A percentile compares a stretch with the other conserved stretches of the same genome.
Evolutionary conservation across 768 basidiomycete species (phyloP).

Genomic region (Mycena chlorophos): DNA sequence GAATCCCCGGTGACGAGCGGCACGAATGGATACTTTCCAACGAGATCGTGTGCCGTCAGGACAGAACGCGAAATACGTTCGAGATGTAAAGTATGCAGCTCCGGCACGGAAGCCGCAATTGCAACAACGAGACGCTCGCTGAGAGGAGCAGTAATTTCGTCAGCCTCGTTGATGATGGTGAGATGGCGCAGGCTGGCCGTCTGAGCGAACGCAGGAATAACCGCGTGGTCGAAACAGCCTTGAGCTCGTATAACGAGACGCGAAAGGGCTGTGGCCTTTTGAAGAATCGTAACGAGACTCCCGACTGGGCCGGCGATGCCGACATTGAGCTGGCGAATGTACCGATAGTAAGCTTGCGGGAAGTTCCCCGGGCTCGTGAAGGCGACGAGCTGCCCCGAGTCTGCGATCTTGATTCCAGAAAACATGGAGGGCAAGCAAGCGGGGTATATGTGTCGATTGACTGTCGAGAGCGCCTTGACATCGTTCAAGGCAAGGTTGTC

Average conservation of each 20-base stretch:
- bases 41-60: constrained; percentile 62
- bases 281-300: constrained; percentile 50
- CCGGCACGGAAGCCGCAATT: constrained; percentile 60
- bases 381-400: constrained; percentile 46
- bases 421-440: constrained; percentile 61
- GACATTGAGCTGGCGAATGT: constrained; percentile 56
- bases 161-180: constrained; percentile 47
- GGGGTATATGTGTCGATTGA: constrained; percentile 50
- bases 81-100: constrained; percentile 56
- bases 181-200: constrained; percentile 46
- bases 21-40: constrained; percentile 53
- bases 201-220: constrained; percentile 50
- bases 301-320: constrained; percentile 39
- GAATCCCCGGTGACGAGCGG: constrained; percentile 64
- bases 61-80: constrained; percentile 66
- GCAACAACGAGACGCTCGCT: constrained; percentile 71
- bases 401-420: too few species aligned
- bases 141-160: constrained; percentile 44
- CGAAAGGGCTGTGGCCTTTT: constrained; percentile 47
- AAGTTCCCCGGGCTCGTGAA: constrained; percentile 63
- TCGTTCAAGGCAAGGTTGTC: constrained; percentile 47
- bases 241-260: constrained; percentile 48
- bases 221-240: constrained; percentile 49
- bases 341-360: constrained; percentile 51
- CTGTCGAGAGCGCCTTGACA: constrained; percentile 47